Evolutionary conservation across 352 stramenopile species (phyloP).

Genomic region (Phytopythium aichiense): DNA sequence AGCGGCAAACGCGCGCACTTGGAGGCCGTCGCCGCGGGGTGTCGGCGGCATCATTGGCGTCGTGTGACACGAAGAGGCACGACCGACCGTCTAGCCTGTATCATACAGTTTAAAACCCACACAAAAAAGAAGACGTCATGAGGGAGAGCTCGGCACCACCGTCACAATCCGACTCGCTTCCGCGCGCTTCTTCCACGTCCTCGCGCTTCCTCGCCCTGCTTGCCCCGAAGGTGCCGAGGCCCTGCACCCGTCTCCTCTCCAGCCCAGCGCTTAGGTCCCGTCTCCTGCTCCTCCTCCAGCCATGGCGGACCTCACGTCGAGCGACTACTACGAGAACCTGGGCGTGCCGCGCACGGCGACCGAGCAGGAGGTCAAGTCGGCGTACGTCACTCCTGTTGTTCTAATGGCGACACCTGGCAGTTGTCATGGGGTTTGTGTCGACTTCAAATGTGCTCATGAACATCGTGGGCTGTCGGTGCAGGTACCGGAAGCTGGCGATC

Average conservation of each 20-base stretch:
- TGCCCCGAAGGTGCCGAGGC: too few species aligned
- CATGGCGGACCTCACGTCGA: constrained; percentile 54
- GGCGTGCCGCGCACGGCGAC: constrained; percentile 61
- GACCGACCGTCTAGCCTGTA: neutral
- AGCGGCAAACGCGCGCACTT: neutral
- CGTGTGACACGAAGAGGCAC: neutral
- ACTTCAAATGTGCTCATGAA: neutral
- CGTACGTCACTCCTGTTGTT: constrained; percentile 35
- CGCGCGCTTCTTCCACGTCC: neutral
- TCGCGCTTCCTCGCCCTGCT: too few species aligned
- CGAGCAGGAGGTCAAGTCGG: constrained; percentile 81
- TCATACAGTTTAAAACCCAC: too few species aligned
- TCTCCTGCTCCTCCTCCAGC: neutral
- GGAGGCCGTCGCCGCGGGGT: neutral
- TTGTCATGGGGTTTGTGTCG: too few species aligned
- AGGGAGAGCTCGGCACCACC: neutral
- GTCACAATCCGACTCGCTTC: neutral
- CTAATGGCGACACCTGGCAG: too few species aligned
- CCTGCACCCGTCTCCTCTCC: too few species aligned
- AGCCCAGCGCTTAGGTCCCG: too few species aligned
- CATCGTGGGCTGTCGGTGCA: constrained; percentile 9
- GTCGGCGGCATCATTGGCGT: too few species aligned
- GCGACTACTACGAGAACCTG: constrained; percentile 87
- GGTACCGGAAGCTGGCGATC: constrained; percentile 90
- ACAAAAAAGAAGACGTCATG: neutral